Base-by-base conservation (phyloP, 768 basidiomycete species). In the Lactarius hatsudake region DNA sequence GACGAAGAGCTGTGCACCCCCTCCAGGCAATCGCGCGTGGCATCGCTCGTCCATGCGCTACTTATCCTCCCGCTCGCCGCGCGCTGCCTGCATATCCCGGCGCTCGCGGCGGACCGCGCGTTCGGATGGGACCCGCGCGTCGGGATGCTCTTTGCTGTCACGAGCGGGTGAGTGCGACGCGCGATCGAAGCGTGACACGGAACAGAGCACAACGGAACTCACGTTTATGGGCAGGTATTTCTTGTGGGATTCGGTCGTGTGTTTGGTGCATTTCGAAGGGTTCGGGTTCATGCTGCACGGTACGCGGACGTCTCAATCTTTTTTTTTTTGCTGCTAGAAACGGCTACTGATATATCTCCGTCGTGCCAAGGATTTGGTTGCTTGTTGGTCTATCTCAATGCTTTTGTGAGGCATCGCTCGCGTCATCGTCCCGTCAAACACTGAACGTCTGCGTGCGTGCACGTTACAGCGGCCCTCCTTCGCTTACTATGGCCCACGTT, bases 241-340 rank as follows among this genome's bases (percentile, higher is more conserved):
- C 75, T 69, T 94, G 23, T 96, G 94, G 94, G 94, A 96, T 73
- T 82, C 83, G 0, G 65, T 91, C 32, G 91, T 93, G 75, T 84
- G 87, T 8, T 76, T 88, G 28, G 62, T 89, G 61, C 87, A 92
- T 75, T 90, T 84, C 71, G 81, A 83, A 59, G 88, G 90, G 64
- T 59, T 86, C 5, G 93, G 90, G 9, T 94, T 94, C 70, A 85
- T 94, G 1, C 70, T 88, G 18, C 94, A 96, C 72, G 94, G 92
- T 79, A 71, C 57, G 80, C 72, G 34, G 53, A 20, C 34, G 30
- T 18, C 67, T 34, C 34, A 32, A 32, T 54, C 38, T 56, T 48
- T 7, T 28, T 34, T 9, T 34, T 34, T 9, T 8, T 34, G 32
- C 5, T 51, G 5, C 23, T 15, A 15, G 51, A 13, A 51, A 26